Percentiles rank a stretch among this genome's conserved stretches.
These are phyloP conservation scores for Penicillium coffeae DNA, from an alignment of 495 filamentous ascomycete species.

Conservation along the genomic window DNA sequence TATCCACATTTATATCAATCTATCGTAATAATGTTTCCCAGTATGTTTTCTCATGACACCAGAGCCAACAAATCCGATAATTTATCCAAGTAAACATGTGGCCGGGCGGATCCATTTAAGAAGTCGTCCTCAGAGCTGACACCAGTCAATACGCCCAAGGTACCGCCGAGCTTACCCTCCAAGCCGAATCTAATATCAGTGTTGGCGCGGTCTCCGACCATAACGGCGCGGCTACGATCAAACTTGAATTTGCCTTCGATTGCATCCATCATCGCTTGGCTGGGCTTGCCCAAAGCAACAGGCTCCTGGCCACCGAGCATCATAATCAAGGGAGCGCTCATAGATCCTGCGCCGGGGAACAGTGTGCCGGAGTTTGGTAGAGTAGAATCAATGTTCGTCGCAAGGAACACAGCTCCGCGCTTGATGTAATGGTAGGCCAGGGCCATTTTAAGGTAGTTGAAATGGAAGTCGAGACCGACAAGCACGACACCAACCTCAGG, in stretches of 20 bases:
- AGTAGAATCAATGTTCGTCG: slow-evolving; percentile 88
- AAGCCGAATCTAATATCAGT: slow-evolving; percentile 96
- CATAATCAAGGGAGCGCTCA: slow-evolving; percentile 72
- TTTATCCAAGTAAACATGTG: slow-evolving; percentile 75
- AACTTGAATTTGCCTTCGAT: slow-evolving; percentile 93
- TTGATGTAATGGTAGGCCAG: slow-evolving; percentile 81
- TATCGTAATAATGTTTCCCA: neutral
- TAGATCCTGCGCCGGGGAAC: slow-evolving; percentile 88
- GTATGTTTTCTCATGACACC: slow-evolving; percentile 6
- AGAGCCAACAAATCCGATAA: slow-evolving; percentile 66
- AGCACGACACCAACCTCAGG: slow-evolving; percentile 87
- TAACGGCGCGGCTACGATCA: slow-evolving; percentile 80
- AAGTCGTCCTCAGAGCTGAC: slow-evolving; percentile 78
- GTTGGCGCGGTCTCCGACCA: slow-evolving; percentile 92
- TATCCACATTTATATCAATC: neutral
- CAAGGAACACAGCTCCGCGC: slow-evolving; percentile 81
- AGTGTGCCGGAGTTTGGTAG: slow-evolving; percentile 73
- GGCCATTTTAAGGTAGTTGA: slow-evolving; percentile 89
- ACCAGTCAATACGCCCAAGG: slow-evolving; percentile 85
- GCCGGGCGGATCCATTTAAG: slow-evolving; percentile 66
- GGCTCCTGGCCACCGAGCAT: slow-evolving; percentile 63
- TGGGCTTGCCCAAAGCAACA: slow-evolving; percentile 83
- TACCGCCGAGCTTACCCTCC: slow-evolving; percentile 86
- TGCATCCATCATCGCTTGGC: slow-evolving; percentile 98
- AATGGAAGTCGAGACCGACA: slow-evolving; percentile 82